Conservation (phyloP, 768 basidiomycete genomes). For the Phaeotremella skinneri region DNA sequence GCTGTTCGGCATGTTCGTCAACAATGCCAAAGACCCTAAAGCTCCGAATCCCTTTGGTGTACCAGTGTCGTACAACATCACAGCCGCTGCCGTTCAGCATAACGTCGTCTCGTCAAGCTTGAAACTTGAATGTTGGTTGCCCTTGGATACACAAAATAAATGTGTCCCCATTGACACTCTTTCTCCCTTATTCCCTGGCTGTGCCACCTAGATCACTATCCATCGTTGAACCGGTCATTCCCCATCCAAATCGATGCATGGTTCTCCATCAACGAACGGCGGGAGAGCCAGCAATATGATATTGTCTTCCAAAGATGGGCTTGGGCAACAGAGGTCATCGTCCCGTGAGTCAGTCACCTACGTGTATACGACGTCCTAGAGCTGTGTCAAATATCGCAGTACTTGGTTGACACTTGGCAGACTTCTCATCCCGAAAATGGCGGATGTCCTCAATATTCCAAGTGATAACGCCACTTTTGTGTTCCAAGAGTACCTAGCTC, state of each 20-base stretch:
- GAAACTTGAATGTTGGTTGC: slow-evolving; percentile 23
- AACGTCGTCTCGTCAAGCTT: slow-evolving; percentile 19
- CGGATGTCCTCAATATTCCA: slow-evolving; percentile 13
- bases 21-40: slow-evolving; percentile 16
- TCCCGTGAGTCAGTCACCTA: slow-evolving; percentile 11
- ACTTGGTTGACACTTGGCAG: slow-evolving; percentile 1
- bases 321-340: slow-evolving; percentile 27
- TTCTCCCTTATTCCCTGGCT: not conserved
- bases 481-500: slow-evolving; percentile 27
- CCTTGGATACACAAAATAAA: not conserved
- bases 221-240: slow-evolving; percentile 23
- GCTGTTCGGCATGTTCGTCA: slow-evolving; percentile 35
- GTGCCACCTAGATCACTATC: slow-evolving; percentile 18
- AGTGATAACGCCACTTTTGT: slow-evolving; percentile 13
- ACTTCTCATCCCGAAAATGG: slow-evolving; percentile 34
- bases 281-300: slow-evolving; percentile 23
- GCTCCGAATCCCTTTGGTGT: slow-evolving; percentile 26
- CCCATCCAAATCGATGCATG: slow-evolving; percentile 32
- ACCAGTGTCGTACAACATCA: slow-evolving; percentile 34
- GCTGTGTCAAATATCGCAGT: not conserved
- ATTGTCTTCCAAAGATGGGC: slow-evolving; percentile 25
- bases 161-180: not conserved
- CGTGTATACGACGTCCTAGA: not conserved
- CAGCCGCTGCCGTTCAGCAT: slow-evolving; percentile 21
- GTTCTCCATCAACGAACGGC: slow-evolving; percentile 16